Evolutionary conservation across 495 filamentous ascomycete genomes (phyloP).

Genomic region (Aspergillus bridgeri): DNA sequence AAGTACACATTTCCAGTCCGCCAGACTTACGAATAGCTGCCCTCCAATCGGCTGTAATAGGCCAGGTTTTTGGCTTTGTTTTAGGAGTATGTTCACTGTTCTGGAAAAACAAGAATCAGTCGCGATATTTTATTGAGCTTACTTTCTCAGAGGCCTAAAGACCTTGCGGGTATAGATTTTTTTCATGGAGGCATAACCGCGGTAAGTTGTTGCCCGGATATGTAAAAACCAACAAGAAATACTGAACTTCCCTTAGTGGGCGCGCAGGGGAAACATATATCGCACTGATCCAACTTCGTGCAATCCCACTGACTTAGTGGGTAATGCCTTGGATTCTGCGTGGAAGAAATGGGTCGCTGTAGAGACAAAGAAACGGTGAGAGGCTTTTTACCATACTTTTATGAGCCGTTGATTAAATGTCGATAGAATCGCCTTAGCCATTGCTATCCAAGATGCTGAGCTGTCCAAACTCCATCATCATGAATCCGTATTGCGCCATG

Average conservation of each 20-base stretch:
- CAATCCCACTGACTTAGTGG: background rate
- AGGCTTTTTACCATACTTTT: background rate
- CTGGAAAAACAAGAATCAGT: background rate
- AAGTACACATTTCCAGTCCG: constrained; percentile 6
- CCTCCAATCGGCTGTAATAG: constrained; percentile 33
- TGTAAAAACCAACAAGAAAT: background rate
- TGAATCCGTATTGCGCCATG: background rate
- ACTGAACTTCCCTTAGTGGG: background rate
- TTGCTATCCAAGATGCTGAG: background rate
- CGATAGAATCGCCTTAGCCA: background rate
- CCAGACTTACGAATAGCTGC: constrained; percentile 10
- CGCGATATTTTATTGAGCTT: background rate
- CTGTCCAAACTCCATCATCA: background rate
- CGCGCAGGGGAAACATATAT: background rate
- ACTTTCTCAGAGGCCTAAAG: constrained; percentile 20
- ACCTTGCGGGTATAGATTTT: constrained; percentile 25
- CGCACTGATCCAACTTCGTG: background rate
- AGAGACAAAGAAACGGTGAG: background rate
- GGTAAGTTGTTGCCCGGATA: background rate
- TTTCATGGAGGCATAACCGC: constrained; percentile 36
- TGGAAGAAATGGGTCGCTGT: background rate
- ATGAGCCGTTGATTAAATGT: background rate
- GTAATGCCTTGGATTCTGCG: background rate
- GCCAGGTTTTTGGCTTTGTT: constrained; percentile 36
- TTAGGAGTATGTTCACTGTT: constrained; percentile 18